Conservation (phyloP, 495 filamentous ascomycete genomes). For the Echria macrotheca region DNA sequence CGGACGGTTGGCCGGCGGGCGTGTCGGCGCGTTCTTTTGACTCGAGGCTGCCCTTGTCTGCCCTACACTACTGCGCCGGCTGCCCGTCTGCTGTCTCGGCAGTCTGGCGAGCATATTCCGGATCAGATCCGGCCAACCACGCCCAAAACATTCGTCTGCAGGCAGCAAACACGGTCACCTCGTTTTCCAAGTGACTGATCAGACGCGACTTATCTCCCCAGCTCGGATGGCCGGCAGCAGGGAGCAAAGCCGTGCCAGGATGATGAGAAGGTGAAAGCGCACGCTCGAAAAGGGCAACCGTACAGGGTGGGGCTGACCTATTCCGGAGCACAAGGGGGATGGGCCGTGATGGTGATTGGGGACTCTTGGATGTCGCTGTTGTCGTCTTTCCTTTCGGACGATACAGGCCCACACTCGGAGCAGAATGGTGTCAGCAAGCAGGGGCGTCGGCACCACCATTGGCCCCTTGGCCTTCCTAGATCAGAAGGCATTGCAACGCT, state of each 20-base stretch:
- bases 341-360: slow-evolving; percentile 9
- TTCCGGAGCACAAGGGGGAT: slow-evolving; percentile 2
- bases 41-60: no score
- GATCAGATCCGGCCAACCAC: no score
- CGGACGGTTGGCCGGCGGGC: background rate
- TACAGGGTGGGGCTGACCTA: background rate
- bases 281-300: slow-evolving; percentile 3
- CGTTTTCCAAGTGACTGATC: no score
- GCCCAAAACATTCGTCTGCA: no score
- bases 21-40: no score
- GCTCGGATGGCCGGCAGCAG: background rate
- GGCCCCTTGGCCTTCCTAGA: background rate
- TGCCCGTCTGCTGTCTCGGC: no score
- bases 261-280: background rate
- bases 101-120: no score
- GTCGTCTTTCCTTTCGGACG: slow-evolving; percentile 1
- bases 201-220: no score
- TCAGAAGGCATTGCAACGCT: slow-evolving; percentile 9
- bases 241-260: slow-evolving; percentile 1
- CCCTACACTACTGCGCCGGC: no score
- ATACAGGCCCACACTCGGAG: slow-evolving; percentile 5
- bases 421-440: background rate
- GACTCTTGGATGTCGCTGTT: background rate
- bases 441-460: background rate
- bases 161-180: no score